These are phyloP conservation scores for Tolypocladium sp. DNA, from an alignment of 2,329 filamentous ascomycete genomes.

Conservation along the genomic window DNA sequence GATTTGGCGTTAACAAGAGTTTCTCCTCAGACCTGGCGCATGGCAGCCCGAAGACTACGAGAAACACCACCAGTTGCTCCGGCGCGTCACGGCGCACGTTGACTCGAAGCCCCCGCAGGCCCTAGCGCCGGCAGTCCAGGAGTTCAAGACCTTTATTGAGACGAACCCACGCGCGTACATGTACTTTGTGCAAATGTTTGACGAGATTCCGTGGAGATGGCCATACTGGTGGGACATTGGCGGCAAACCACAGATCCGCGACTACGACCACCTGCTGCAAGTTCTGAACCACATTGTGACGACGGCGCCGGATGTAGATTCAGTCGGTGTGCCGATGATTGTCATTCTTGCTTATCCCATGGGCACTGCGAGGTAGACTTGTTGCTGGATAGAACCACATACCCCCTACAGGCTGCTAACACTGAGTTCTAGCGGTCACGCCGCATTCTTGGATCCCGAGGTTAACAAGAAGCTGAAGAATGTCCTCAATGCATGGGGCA, in stretches of 20 bases:
- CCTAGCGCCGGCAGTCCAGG: constrained; percentile 50
- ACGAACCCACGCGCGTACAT: constrained; percentile 53
- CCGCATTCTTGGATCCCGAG: constrained; percentile 45
- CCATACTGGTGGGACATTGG: constrained; percentile 54
- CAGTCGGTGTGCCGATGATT: constrained; percentile 44
- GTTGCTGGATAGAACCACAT: not conserved
- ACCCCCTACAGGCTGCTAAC: not conserved
- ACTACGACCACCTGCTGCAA: constrained; percentile 57
- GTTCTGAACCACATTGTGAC: constrained; percentile 53
- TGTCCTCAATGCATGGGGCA: constrained; percentile 48
- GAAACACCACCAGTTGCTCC: constrained; percentile 55
- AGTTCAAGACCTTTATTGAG: constrained; percentile 60
- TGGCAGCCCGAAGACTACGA: constrained; percentile 59
- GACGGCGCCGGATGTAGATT: constrained; percentile 40
- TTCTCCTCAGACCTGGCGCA: constrained; percentile 32
- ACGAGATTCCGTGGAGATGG: constrained; percentile 51
- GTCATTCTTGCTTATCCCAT: constrained; percentile 46
- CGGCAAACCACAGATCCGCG: constrained; percentile 51
- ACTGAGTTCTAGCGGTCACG: constrained; percentile 29
- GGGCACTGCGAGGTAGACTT: constrained; percentile 37
- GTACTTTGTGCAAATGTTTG: constrained; percentile 59
- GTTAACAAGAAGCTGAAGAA: constrained; percentile 45
- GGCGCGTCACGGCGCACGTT: constrained; percentile 42
- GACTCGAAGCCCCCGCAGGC: constrained; percentile 36
- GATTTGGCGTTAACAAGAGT: too few species aligned